These are phyloP conservation scores for Lasiodiplodia hormozganensis DNA, from an alignment of 2,329 filamentous ascomycete genomes.

Conservation along the genomic window DNA sequence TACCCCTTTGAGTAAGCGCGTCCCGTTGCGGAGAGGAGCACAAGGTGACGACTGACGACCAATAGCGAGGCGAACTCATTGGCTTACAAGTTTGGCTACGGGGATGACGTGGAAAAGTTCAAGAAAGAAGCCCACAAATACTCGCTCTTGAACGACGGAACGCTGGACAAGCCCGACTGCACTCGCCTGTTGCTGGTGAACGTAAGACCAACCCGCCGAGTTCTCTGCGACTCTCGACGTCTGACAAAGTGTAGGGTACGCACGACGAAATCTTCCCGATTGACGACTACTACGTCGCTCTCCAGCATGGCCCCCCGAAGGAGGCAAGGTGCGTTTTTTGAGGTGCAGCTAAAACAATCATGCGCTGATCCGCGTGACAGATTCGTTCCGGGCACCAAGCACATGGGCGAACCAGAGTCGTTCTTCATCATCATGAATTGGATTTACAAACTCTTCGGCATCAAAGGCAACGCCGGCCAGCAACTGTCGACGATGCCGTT, in stretches of 20 bases:
- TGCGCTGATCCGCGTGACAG: slow-evolving; percentile 32
- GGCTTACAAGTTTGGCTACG: slow-evolving; percentile 57
- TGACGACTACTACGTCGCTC: slow-evolving; percentile 64
- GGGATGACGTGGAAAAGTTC: slow-evolving; percentile 48
- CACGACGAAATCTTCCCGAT: slow-evolving; percentile 69
- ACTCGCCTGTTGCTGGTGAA: slow-evolving; percentile 63
- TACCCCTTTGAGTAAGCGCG: slow-evolving; percentile 62
- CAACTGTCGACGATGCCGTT: slow-evolving; percentile 58
- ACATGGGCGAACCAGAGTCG: slow-evolving; percentile 60
- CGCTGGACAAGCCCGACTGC: slow-evolving; percentile 58
- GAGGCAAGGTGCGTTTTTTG: slow-evolving; percentile 47
- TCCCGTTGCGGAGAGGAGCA: not conserved
- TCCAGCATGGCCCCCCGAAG: slow-evolving; percentile 62
- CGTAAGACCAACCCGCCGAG: slow-evolving; percentile 33
- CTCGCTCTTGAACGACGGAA: slow-evolving; percentile 62
- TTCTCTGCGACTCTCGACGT: not conserved
- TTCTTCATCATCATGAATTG: slow-evolving; percentile 58
- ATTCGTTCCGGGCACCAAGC: slow-evolving; percentile 53
- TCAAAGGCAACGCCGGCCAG: slow-evolving; percentile 50
- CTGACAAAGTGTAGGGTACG: slow-evolving; percentile 46
- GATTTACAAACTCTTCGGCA: slow-evolving; percentile 57
- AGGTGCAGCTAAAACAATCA: slow-evolving; percentile 8
- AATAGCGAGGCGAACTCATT: slow-evolving; percentile 54
- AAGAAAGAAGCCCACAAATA: slow-evolving; percentile 59
- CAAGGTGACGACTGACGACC: not conserved